Evolutionary conservation across 2,329 filamentous ascomycete species (phyloP).

Genomic region (Pseudopyrenochaeta lycopersici): DNA sequence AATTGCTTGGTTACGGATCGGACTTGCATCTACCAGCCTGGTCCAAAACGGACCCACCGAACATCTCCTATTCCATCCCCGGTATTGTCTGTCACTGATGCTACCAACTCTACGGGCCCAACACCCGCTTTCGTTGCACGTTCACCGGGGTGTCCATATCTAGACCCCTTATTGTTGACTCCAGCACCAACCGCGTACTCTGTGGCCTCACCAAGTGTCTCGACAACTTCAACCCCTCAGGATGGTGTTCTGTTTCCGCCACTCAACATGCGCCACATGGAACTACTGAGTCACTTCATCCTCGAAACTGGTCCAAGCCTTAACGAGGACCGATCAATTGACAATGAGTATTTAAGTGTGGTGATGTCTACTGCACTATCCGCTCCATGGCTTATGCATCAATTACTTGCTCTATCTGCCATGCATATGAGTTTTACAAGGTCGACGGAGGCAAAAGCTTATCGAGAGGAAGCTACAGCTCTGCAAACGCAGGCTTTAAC

Average conservation of each 20-base stretch:
- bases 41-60: constrained; percentile 2
- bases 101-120: neutral
- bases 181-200: constrained; percentile 6
- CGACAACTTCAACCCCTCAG: constrained; percentile 10
- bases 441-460: constrained; percentile 9
- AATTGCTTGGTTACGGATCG: constrained; percentile 22
- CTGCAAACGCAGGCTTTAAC: constrained; percentile 24
- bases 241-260: neutral
- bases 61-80: neutral
- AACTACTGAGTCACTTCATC: constrained; percentile 28
- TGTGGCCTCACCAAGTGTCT: neutral
- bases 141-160: no score
- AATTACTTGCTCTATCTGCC: constrained; percentile 27
- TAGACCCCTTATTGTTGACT: neutral
- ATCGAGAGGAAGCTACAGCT: constrained; percentile 22
- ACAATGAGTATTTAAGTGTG: constrained; percentile 7
- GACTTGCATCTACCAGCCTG: constrained; percentile 22
- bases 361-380: constrained; percentile 21
- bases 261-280: constrained; percentile 29
- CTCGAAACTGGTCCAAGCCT: constrained; percentile 18
- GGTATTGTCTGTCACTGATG: constrained; percentile 5
- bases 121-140: no score
- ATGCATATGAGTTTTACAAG: constrained; percentile 22
- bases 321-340: neutral
- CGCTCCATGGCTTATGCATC: constrained; percentile 20